These are phyloP conservation scores for Colletotrichum sp. DNA, from an alignment of 2,329 filamentous ascomycete genomes.

Conservation along the genomic window DNA sequence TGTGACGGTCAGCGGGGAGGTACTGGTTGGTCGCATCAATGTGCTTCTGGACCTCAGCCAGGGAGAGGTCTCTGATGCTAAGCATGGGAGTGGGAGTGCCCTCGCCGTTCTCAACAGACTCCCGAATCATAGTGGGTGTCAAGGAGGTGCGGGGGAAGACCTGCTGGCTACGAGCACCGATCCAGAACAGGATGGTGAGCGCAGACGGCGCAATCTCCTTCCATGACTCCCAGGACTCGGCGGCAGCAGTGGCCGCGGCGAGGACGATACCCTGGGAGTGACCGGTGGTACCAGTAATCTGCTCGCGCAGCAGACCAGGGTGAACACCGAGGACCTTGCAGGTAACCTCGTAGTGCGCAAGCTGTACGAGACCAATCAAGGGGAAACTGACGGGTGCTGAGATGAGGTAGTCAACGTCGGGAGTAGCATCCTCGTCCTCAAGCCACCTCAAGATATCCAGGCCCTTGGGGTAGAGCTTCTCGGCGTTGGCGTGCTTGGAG, in stretches of 20 bases:
- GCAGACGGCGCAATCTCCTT: constrained; percentile 79
- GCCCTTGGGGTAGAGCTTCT: constrained; percentile 98
- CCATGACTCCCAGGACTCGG: constrained; percentile 93
- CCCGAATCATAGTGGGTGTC: constrained; percentile 86
- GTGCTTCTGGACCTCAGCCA: constrained; percentile 90
- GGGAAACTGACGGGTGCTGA: constrained; percentile 96
- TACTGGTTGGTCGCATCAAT: constrained; percentile 98
- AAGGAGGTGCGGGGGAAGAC: constrained; percentile 95
- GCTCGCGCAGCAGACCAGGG: constrained; percentile 85
- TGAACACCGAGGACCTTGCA: constrained; percentile 90
- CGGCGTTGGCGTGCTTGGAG: constrained; percentile 81
- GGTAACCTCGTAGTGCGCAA: constrained; percentile 93
- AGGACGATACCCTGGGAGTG: constrained; percentile 97
- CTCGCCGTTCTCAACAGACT: constrained; percentile 93
- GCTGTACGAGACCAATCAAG: constrained; percentile 92
- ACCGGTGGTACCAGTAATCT: constrained; percentile 87
- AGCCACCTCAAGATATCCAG: constrained; percentile 95
- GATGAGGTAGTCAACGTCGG: constrained; percentile 92
- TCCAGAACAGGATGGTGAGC: constrained; percentile 96
- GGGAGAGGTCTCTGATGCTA: constrained; percentile 91
- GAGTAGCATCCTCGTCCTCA: constrained; percentile 85
- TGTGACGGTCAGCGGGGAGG: constrained; percentile 89
- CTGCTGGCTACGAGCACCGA: constrained; percentile 95
- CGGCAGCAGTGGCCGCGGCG: constrained; percentile 87
- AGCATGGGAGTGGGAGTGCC: constrained; percentile 97